A percentile compares a stretch with the other conserved stretches of the same genome.
Conservation (phyloP, 768 basidiomycete species). For the Lepiota venenata region DNA sequence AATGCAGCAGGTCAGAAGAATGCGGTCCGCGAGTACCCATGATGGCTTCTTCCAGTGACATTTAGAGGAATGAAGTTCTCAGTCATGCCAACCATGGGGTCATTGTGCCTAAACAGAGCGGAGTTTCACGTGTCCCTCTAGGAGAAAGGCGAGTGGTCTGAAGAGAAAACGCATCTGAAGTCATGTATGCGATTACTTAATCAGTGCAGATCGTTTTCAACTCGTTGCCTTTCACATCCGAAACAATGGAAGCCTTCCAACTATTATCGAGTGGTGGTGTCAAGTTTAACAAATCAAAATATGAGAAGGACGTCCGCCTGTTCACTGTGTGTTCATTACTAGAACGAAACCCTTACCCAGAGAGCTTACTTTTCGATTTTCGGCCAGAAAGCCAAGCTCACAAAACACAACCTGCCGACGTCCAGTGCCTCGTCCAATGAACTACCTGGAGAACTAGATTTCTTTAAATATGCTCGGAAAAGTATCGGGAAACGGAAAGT, state of each 20-base stretch:
- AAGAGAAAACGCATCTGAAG: too few relatives aligned
- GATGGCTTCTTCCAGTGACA: too few relatives aligned
- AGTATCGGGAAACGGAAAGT: slow-evolving; percentile 50
- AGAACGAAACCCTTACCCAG: not conserved
- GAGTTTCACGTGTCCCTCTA: too few relatives aligned
- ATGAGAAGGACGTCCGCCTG: slow-evolving; percentile 63
- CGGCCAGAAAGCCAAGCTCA: slow-evolving; percentile 6
- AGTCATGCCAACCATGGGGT: too few relatives aligned
- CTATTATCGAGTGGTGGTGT: slow-evolving; percentile 85
- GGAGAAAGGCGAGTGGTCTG: too few relatives aligned
- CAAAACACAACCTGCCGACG: slow-evolving; percentile 6
- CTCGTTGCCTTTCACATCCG: not conserved
- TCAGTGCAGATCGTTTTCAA: not conserved
- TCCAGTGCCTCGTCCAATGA: slow-evolving; percentile 29
- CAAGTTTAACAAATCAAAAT: slow-evolving; percentile 74
- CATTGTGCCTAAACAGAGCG: too few relatives aligned
- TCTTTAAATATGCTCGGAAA: slow-evolving; percentile 82
- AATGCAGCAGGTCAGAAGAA: too few relatives aligned
- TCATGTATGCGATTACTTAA: not conserved
- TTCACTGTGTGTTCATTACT: slow-evolving; percentile 55
- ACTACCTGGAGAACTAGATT: slow-evolving; percentile 80
- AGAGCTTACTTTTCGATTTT: not conserved
- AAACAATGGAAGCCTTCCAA: slow-evolving; percentile 81
- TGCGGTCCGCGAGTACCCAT: too few relatives aligned
- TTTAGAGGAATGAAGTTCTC: too few relatives aligned